phyloP scores from a whole-genome alignment of 2,329 filamentous ascomycete species.

The Stromatinia cepivora region DNA sequence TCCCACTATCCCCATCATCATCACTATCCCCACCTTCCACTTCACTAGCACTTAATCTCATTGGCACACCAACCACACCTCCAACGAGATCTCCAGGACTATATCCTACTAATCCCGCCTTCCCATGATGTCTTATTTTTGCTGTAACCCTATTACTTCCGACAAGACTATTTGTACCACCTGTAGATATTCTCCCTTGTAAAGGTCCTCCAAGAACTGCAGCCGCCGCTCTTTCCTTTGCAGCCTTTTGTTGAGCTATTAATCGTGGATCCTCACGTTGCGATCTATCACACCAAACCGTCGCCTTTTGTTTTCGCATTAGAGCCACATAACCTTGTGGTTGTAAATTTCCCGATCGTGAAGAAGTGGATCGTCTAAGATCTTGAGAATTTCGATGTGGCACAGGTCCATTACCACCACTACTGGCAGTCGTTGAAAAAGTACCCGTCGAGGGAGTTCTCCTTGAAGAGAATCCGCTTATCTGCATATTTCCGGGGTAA shows the following conservation, averaged over 20 bases:
- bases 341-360: constrained; percentile 59
- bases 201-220: constrained; percentile 69
- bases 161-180: constrained; percentile 42
- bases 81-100: constrained; percentile 69
- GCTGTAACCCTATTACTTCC: constrained; percentile 62
- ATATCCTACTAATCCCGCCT: constrained; percentile 75
- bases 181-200: constrained; percentile 43
- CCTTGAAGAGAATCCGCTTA: constrained; percentile 44
- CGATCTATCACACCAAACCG: constrained; percentile 94
- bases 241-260: constrained; percentile 78
- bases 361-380: constrained; percentile 76
- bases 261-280: constrained; percentile 89
- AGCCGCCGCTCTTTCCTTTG: constrained; percentile 80
- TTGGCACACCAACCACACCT: constrained; percentile 76
- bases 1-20: constrained; percentile 60
- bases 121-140: constrained; percentile 87
- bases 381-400: constrained; percentile 60
- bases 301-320: constrained; percentile 96
- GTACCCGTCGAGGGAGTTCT: constrained; percentile 70
- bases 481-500: constrained; percentile 34
- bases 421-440: constrained; percentile 65
- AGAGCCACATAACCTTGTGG: constrained; percentile 86
- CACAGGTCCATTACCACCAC: constrained; percentile 45
- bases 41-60: constrained; percentile 92
- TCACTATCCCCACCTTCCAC: constrained; percentile 86